A percentile compares a stretch with the other conserved stretches of the same genome.
These are phyloP conservation scores for Dujonia santamariae DNA, from an alignment of 1,139 yeast genomes.

Conservation along the genomic window DNA sequence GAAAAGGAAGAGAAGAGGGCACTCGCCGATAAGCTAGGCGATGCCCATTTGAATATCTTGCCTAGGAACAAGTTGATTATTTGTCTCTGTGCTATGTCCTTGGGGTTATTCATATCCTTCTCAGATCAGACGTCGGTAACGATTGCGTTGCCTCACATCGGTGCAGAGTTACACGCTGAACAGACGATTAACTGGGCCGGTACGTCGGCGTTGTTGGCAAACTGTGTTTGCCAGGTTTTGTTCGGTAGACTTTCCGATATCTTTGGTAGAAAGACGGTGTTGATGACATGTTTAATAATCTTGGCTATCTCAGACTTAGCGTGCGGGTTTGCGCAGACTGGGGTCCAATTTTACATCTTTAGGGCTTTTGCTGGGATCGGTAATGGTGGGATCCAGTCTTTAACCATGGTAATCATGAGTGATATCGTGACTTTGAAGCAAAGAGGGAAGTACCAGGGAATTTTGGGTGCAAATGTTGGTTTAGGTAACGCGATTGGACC, in stretches of 20 bases:
- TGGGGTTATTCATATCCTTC: conserved; percentile 33
- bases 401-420: conserved; percentile 42
- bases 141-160: conserved; percentile 41
- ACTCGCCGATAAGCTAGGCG: conserved; percentile 22
- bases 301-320: conserved; percentile 40
- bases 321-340: conserved; percentile 38
- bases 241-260: conserved; percentile 43
- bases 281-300: conserved; percentile 30
- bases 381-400: conserved; percentile 42
- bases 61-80: conserved; percentile 22
- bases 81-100: conserved; percentile 23
- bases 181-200: conserved; percentile 47
- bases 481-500: conserved; percentile 58
- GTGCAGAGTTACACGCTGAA: conserved; percentile 32
- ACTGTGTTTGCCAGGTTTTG: conserved; percentile 40
- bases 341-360: conserved; percentile 37
- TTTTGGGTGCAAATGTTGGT: conserved; percentile 48
- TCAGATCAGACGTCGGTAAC: conserved; percentile 42
- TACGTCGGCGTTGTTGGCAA: conserved; percentile 44
- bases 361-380: conserved; percentile 46
- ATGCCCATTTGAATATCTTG: conserved; percentile 26
- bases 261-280: conserved; percentile 43
- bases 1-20: conserved; percentile 9
- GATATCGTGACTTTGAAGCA: conserved; percentile 40
- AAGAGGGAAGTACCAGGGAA: conserved; percentile 43